Evolutionary conservation across 495 filamentous ascomycete genomes (phyloP).

Genomic region (Penicillium coffeae): DNA sequence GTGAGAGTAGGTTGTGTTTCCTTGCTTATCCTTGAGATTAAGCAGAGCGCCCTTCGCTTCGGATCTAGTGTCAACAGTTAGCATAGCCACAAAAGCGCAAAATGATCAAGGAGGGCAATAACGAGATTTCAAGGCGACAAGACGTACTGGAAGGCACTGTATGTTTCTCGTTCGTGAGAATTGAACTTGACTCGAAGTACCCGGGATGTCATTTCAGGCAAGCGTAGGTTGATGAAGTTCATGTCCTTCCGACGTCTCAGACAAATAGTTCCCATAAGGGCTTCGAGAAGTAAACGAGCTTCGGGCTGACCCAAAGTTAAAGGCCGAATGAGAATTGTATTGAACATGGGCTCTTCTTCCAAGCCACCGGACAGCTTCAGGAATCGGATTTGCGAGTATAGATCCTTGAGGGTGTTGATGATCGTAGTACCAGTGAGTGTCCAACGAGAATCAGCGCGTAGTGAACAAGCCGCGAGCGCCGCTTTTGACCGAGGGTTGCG

Average conservation of each 20-base stretch:
- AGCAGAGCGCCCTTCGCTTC: constrained; percentile 73
- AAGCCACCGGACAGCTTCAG: constrained; percentile 74
- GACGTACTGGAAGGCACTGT: constrained; percentile 64
- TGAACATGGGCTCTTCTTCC: constrained; percentile 71
- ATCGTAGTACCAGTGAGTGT: constrained; percentile 79
- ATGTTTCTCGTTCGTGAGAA: constrained; percentile 72
- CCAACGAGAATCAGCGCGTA: constrained; percentile 76
- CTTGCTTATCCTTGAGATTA: constrained; percentile 50
- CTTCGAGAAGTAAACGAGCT: constrained; percentile 64
- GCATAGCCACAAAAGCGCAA: background rate
- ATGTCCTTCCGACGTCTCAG: constrained; percentile 85
- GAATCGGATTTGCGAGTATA: constrained; percentile 79
- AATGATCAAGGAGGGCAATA: background rate
- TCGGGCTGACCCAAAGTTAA: constrained; percentile 55
- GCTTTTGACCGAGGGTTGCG: constrained; percentile 72
- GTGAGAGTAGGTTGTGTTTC: constrained; percentile 53
- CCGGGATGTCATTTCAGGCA: constrained; percentile 76
- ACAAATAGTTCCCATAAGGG: constrained; percentile 78
- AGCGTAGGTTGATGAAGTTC: constrained; percentile 78
- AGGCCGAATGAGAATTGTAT: constrained; percentile 67
- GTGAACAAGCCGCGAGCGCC: constrained; percentile 59
- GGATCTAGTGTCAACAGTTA: constrained; percentile 43
- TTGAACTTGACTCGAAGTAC: constrained; percentile 76
- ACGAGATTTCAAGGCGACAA: too few relatives aligned
- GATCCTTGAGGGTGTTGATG: constrained; percentile 72